These are phyloP conservation scores for Salinomyces thailandicus DNA, from an alignment of 2,329 filamentous ascomycete genomes.

Conservation along the genomic window DNA sequence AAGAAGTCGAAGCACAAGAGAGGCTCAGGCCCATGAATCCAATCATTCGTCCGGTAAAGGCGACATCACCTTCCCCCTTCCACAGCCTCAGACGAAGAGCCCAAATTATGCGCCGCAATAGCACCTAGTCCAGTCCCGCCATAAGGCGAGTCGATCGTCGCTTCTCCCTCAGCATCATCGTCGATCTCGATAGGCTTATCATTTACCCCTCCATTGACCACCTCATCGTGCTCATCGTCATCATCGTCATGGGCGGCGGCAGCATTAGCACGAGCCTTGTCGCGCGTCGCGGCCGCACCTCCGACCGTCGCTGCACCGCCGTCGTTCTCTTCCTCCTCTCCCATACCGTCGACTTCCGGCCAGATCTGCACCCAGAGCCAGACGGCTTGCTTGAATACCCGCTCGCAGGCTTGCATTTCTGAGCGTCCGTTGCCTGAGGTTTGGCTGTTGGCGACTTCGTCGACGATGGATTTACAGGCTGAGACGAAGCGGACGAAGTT, in stretches of 20 bases:
- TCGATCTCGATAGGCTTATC: constrained; percentile 11
- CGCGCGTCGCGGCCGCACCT: constrained; percentile 6
- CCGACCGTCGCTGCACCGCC: too few relatives aligned
- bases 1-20: too few relatives aligned
- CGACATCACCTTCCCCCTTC: too few relatives aligned
- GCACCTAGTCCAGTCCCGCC: constrained; percentile 16
- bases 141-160: constrained; percentile 13
- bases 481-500: constrained; percentile 42
- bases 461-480: constrained; percentile 38
- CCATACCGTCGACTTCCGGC: constrained; percentile 41
- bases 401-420: constrained; percentile 38
- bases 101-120: constrained; percentile 11
- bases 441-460: constrained; percentile 40
- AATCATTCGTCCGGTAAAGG: too few relatives aligned
- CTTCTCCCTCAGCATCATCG: constrained; percentile 14
- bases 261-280: not conserved
- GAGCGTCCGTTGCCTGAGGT: constrained; percentile 38
- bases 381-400: constrained; percentile 38
- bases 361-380: constrained; percentile 40
- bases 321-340: constrained; percentile 32
- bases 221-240: constrained; percentile 2
- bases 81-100: too few relatives aligned
- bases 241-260: constrained; percentile 1
- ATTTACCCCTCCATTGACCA: constrained; percentile 3
- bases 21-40: too few relatives aligned